These are phyloP conservation scores for Coleophoma crateriformis DNA, from an alignment of 2,329 filamentous ascomycete species.

Conservation along the genomic window DNA sequence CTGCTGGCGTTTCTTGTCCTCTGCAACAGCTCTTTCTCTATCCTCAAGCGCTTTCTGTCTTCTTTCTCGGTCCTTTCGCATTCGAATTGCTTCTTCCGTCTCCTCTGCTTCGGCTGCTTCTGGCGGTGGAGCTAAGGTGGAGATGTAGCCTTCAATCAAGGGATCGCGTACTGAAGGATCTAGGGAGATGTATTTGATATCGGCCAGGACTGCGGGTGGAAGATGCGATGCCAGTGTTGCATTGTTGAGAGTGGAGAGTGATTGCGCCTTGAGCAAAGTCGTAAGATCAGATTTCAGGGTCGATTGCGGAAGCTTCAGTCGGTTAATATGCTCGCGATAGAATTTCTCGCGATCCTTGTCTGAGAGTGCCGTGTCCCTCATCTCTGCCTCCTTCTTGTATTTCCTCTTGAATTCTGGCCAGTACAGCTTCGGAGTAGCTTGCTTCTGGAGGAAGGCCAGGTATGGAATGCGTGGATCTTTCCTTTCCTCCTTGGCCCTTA, in stretches of 20 bases:
- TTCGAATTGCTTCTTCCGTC: constrained; percentile 45
- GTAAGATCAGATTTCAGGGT: constrained; percentile 66
- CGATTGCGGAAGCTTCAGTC: constrained; percentile 59
- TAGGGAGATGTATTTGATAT: constrained; percentile 66
- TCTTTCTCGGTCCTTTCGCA: constrained; percentile 45
- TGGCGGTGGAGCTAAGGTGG: constrained; percentile 55
- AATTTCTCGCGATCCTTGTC: constrained; percentile 77
- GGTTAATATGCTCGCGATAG: constrained; percentile 68
- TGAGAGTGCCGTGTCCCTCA: constrained; percentile 66
- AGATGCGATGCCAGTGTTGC: constrained; percentile 50
- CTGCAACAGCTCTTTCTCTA: constrained; percentile 54
- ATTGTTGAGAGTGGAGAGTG: constrained; percentile 53
- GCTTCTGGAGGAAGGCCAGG: constrained; percentile 71
- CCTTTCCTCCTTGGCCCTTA: constrained; percentile 70
- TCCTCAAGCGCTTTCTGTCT: constrained; percentile 65
- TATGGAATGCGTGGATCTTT: constrained; percentile 80
- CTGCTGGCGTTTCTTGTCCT: constrained; percentile 56
- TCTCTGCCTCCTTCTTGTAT: constrained; percentile 72
- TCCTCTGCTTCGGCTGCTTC: constrained; percentile 38
- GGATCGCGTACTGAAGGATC: constrained; percentile 55
- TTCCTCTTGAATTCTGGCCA: constrained; percentile 97
- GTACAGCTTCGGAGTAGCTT: constrained; percentile 87
- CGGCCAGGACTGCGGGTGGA: constrained; percentile 56
- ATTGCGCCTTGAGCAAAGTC: constrained; percentile 56
- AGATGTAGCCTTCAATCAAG: constrained; percentile 61